Base-by-base conservation (phyloP, 768 basidiomycete genomes). In the Flagelloscypha sp. region DNA sequence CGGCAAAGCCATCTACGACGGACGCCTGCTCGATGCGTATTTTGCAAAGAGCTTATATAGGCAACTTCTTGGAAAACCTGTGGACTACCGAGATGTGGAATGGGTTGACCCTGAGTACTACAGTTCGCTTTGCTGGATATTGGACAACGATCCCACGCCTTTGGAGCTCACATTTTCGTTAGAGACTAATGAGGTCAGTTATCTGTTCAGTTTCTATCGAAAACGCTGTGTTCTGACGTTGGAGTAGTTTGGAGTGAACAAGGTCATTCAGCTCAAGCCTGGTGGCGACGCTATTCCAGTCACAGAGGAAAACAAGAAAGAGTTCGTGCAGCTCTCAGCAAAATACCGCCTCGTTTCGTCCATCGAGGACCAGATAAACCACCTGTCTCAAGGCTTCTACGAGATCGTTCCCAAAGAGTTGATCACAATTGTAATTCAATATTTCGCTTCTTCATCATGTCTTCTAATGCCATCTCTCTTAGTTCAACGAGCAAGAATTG, bases 41-140 rank as follows among this genome's bases (percentile, higher is more conserved):
- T 99, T 99, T 56, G 90, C 90, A 12, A 80, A 93, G 47, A 94
- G 94, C 48, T 61, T 98, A 57, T 98, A 99, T 65, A 76, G 94
- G 41, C 95, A 98, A 55, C 68, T 99, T 18, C 70, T 99, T 19
- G 88, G 85, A 28, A 90, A 93, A 53, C 89, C 78, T 6, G 92
- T 98, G 39, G 93, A 98, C 56, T 89, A 97, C 58, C 74, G 79
- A 43, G 94, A 98, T 54, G 85, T 98, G 15, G 93, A 98, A 59
- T 94, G 88, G 80, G 85, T 97, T 27, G 93, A 98, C 59, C 93
- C 93, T 0, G 90, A 94, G 58, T 98, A 98, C 57, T 97, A 97
- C 67, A 97, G 94, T 46, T 94, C 90, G 0, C 66, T 99, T 8
- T 86, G 86, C 51, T 99, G 95, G 95, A 98, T 99, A 57, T 61